Evolutionary conservation across 768 basidiomycete genomes (phyloP), one percentile per base, ranked within the genome.

Genomic region (Gyrodon lividus): DNA sequence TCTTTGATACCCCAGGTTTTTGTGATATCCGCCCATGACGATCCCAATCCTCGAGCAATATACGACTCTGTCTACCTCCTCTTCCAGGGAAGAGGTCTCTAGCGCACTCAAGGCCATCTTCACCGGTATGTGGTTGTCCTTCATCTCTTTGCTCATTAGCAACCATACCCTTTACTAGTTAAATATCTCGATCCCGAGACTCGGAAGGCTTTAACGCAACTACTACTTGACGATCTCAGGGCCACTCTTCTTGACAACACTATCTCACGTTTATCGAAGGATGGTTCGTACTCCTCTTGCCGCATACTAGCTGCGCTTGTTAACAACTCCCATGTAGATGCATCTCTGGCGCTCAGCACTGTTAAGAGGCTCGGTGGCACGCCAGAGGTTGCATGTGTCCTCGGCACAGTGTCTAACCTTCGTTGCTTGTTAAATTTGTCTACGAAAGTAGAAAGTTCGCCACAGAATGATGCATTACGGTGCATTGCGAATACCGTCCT

Each of bases 401-500:
- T 92, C 20, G 77, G 80, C 5, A 72, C 73, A 1, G 59, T 79
- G 7, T 60, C 74, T 20, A 88, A 85, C 62, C 70, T 92, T 20
- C 75, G 77, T 2, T 69, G 74, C 17, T 72, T 92, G 19, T 73
- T 89, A 28, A 64, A 65, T 6, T 58, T 87, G 6, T 75, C 82
- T 8, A 64, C 57, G 4, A 65, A 75, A 6, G 77, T 84, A 63
- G 84, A 83, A 51, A 78, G 82, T 48, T 77, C 82, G 35, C 62
- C 65, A 3, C 83, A 84, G 12, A 80, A 77, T 39, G 87, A 91
- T 70, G 86, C 87, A 1, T 72, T 92, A 40, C 77, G 87, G 48
- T 89, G 81, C 46, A 75, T 92, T 22, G 92, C 92, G 7, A 95
- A 95, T 64, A 80, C 88, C 0, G 68, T 93, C 3, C 77, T 92